Evolutionary conservation across 2,329 filamentous ascomycete genomes (phyloP), one percentile per base, ranked within the genome.

Genomic region (Davidsoniella eucalypti): DNA sequence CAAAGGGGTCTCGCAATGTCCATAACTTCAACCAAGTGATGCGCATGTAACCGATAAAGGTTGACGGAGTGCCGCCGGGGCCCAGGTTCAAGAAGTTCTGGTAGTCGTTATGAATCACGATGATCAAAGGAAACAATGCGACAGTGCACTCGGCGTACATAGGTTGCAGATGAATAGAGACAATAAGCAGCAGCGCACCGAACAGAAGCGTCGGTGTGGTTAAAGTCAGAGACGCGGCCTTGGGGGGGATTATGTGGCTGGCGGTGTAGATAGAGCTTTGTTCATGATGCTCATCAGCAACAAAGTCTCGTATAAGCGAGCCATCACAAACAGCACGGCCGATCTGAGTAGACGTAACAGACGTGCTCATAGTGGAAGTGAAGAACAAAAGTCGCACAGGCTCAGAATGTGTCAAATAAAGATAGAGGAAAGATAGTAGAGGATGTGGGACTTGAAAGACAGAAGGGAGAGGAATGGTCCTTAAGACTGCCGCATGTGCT

Each of bases 11-110:
- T 5, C 77, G 73, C 4, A 92, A 70, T 36, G 76, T 74, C 68
- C 87, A 80, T 44, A 88, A 65, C 9, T 81, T 77, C 45, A 90
- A 74, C 63, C 78, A 76, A 55, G 80, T 82, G 63, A 92, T 79
- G 50, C 76, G 75, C 23, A 86, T 65, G 63, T 90, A 93, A 55
- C 85, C 86, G 4, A 65, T 55, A 40, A 84, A 74, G 0, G 82
- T 92, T 2, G 80, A 73, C 0, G 86, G 84, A 0, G 84, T 90
- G 52, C 86, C 86, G 21, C 86, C 86, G 0, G 84, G 85, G 0
- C 86, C 86, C 17, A 93, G 76, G 38, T 75, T 75, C 55, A 90
- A 67, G 64, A 87, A 92, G 61, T 80, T 82, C 49, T 70, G 67
- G 64, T 87, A 92, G 67, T 90, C 84, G 59, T 78, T 76, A 57